Percentiles rank a stretch among this genome's conserved stretches.
These are phyloP conservation scores for Haematococcus lacustris DNA, from an alignment of 139 green algal genomes.

Conservation along the genomic window DNA sequence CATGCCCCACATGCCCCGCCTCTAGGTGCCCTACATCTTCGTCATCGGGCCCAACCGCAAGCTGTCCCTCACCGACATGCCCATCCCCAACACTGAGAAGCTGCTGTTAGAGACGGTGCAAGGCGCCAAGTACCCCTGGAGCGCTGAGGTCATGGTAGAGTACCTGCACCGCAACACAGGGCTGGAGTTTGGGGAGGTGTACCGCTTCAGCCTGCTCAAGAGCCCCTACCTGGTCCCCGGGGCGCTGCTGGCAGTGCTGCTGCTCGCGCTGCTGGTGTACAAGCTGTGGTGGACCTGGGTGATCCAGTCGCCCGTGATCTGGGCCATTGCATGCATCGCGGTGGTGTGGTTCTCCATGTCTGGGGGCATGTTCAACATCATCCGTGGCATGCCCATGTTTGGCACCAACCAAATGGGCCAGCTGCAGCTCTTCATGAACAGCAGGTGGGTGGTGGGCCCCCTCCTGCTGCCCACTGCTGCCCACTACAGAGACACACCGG, in stretches of 20 bases:
- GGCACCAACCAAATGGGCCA: slow-evolving; percentile 26
- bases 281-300: slow-evolving; percentile 6
- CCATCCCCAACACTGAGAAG: not conserved
- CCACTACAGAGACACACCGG: no score
- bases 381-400: slow-evolving; percentile 71
- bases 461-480: no score
- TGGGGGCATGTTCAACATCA: slow-evolving; percentile 89
- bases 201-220: slow-evolving; percentile 41
- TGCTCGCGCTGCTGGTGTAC: slow-evolving; percentile 20
- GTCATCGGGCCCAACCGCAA: not conserved
- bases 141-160: slow-evolving; percentile 20
- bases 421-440: slow-evolving; percentile 32
- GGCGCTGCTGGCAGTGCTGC: slow-evolving; percentile 21
- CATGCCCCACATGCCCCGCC: not conserved
- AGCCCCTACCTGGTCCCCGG: slow-evolving; percentile 34
- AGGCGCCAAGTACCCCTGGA: slow-evolving; percentile 10
- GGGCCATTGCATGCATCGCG: slow-evolving; percentile 30
- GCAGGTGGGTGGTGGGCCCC: slow-evolving; percentile 11
- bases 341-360: slow-evolving; percentile 62
- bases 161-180: slow-evolving; percentile 32
- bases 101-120: slow-evolving; percentile 5
- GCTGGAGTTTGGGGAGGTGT: slow-evolving; percentile 33
- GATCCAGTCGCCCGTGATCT: slow-evolving; percentile 41
- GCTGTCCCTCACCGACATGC: not conserved
- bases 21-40: slow-evolving; percentile 8